Evolutionary conservation across 441 rosid species (phyloP).

Genomic region (Gossypium schwendimanii): DNA sequence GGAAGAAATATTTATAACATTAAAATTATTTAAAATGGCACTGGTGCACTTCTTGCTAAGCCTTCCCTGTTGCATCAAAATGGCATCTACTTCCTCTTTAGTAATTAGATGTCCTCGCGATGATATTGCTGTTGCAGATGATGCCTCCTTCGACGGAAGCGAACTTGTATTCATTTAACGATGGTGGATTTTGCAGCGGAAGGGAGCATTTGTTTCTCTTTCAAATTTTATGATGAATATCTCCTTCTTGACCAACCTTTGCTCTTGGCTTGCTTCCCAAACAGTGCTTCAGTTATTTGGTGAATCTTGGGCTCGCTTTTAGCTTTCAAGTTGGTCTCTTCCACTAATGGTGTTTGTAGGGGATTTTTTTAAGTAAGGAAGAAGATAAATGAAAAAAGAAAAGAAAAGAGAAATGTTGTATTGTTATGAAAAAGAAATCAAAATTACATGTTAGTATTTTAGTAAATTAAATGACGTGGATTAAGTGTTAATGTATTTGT

Average conservation of each 20-base stretch:
- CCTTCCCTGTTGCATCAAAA: slow-evolving; percentile 81
- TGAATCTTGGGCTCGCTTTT: background rate
- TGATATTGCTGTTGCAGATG: slow-evolving; percentile 6
- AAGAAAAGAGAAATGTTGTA: no score
- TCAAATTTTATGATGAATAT: slow-evolving; percentile 14
- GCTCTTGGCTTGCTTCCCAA: background rate
- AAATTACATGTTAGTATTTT: no score
- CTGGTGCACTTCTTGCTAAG: slow-evolving; percentile 69
- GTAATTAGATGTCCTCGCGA: slow-evolving; percentile 44
- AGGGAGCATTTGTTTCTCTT: slow-evolving; percentile 20
- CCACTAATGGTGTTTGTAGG: background rate
- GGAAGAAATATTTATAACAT: no score
- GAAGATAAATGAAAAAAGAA: no score
- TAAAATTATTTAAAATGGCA: slow-evolving; percentile 21
- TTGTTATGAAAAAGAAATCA: no score
- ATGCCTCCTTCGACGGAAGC: slow-evolving; percentile 20
- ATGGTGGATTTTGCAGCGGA: slow-evolving; percentile 21
- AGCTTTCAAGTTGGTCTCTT: background rate
- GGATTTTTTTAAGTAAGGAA: no score
- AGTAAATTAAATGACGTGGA: no score
- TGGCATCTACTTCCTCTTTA: slow-evolving; percentile 80
- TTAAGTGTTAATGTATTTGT: no score
- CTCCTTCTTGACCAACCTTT: slow-evolving; percentile 14
- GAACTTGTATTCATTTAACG: background rate
- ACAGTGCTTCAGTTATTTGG: background rate